Evolutionary conservation across 805 yeast genomes (phyloP).

Genomic region (Sugiyamaella americana): DNA sequence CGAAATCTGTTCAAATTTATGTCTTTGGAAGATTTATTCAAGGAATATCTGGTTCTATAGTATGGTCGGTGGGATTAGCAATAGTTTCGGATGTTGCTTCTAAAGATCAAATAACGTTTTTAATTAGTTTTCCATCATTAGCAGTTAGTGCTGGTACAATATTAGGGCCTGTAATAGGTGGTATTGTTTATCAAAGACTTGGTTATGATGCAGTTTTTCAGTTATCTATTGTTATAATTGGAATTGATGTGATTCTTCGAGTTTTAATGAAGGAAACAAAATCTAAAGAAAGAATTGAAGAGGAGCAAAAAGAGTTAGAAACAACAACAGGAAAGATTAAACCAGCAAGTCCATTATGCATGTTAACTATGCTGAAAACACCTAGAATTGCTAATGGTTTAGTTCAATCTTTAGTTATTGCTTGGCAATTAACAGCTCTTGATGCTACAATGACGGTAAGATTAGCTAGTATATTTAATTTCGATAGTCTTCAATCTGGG

Average conservation of each 20-base stretch:
- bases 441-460: conserved; percentile 32
- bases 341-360: neutral
- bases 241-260: conserved; percentile 28
- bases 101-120: conserved; percentile 27
- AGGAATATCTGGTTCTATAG: conserved; percentile 31
- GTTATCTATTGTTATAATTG: conserved; percentile 28
- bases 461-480: conserved; percentile 26
- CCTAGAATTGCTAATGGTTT: conserved; percentile 21
- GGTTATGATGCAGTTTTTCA: conserved; percentile 32
- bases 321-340: too few relatives aligned
- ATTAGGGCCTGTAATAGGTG: conserved; percentile 33
- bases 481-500: conserved; percentile 28
- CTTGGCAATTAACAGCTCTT: conserved; percentile 29
- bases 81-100: conserved; percentile 29
- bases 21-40: conserved; percentile 30
- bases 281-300: neutral
- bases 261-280: conserved; percentile 24
- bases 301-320: neutral
- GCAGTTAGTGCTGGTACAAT: conserved; percentile 28
- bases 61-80: conserved; percentile 35
- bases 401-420: conserved; percentile 25
- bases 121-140: conserved; percentile 29
- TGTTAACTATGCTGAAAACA: conserved; percentile 10
- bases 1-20: conserved; percentile 23
- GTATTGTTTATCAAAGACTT: conserved; percentile 27